Evolutionary conservation across 2,329 filamentous ascomycete genomes (phyloP).

Genomic region (Colletotrichum sp.): DNA sequence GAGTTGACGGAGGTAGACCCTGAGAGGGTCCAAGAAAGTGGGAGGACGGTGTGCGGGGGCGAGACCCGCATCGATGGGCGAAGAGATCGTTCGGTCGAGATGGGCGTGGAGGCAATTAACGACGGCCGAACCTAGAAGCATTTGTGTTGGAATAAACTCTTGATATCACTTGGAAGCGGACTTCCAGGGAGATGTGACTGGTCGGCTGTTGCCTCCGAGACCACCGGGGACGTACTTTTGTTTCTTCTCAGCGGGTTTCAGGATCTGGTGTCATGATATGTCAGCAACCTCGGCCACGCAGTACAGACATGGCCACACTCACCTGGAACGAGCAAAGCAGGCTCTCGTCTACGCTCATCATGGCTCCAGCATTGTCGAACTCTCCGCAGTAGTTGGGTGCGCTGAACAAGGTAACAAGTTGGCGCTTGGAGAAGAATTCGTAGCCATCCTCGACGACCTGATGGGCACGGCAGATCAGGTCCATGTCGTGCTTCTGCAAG

Average conservation of each 20-base stretch:
- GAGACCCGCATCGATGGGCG: constrained; percentile 1
- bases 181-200: constrained; percentile 72
- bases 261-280: constrained; percentile 67
- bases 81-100: constrained; percentile 2
- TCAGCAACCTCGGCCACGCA: constrained; percentile 5
- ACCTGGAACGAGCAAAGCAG: constrained; percentile 99
- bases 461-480: constrained; percentile 97
- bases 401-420: constrained; percentile 96
- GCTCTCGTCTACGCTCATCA: constrained; percentile 99
- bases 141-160: constrained; percentile 74
- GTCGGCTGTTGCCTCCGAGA: constrained; percentile 71
- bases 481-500: constrained; percentile 99
- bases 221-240: constrained; percentile 95
- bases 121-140: constrained; percentile 94
- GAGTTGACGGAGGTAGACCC: constrained; percentile 5
- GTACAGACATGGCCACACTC: constrained; percentile 26
- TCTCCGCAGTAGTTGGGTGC: constrained; percentile 99
- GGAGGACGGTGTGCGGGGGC: constrained; percentile 4
- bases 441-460: constrained; percentile 99
- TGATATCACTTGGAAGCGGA: constrained; percentile 67
- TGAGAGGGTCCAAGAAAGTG: constrained; percentile 1
- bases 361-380: constrained; percentile 98
- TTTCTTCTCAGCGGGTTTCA: constrained; percentile 99
- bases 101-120: constrained; percentile 63
- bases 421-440: constrained; percentile 99